phyloP scores from a whole-genome alignment of 371 early-diverging fungal species.

The Mortierella sp. region DNA sequence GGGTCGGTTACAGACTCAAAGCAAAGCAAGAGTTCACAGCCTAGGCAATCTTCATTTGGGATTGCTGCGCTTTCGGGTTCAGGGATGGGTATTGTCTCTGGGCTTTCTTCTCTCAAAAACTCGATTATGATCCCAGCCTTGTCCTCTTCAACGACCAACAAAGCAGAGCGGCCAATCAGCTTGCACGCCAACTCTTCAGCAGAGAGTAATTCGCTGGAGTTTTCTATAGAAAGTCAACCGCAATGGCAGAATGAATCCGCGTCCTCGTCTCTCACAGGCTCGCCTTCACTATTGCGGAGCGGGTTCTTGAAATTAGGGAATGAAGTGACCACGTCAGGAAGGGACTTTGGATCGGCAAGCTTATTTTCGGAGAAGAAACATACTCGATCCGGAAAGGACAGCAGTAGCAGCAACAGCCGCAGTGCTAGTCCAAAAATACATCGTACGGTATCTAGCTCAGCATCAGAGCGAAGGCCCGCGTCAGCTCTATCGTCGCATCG shows the following conservation, averaged over 20 bases:
- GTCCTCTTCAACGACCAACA: background rate
- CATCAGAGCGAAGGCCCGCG: background rate
- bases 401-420: background rate
- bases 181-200: slow-evolving; percentile 10
- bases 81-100: slow-evolving; percentile 39
- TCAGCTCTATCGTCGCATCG: background rate
- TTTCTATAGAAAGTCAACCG: slow-evolving; percentile 17
- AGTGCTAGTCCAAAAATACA: background rate
- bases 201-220: slow-evolving; percentile 33
- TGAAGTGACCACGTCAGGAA: background rate
- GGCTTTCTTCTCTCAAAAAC: slow-evolving; percentile 49
- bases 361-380: slow-evolving; percentile 9
- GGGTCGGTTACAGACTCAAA: background rate
- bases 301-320: slow-evolving; percentile 2
- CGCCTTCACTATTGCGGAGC: slow-evolving; percentile 26
- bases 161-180: background rate
- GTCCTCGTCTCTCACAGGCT: slow-evolving; percentile 9
- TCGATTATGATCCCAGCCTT: slow-evolving; percentile 56
- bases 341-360: slow-evolving; percentile 1
- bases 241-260: slow-evolving; percentile 9
- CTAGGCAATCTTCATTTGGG: slow-evolving; percentile 20
- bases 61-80: slow-evolving; percentile 24
- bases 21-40: background rate
- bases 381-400: background rate
- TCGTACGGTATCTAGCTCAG: slow-evolving; percentile 10